Conservation (phyloP, 371 early-diverging fungal genomes). For the Rhizomucor miehei region DNA sequence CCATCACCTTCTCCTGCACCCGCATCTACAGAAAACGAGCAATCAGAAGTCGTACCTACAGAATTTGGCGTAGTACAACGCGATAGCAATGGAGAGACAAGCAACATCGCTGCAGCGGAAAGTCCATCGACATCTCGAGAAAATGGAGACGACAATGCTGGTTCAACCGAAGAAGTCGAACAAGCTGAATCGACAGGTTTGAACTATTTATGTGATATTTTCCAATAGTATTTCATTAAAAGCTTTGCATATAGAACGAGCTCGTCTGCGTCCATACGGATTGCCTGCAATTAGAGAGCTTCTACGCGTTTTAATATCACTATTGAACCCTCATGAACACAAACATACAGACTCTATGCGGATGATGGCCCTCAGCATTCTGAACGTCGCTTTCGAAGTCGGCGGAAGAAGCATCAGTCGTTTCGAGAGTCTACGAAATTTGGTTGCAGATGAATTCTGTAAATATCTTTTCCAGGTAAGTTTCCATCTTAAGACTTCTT, state of each 20-base stretch:
- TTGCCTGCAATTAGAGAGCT: constrained; percentile 87
- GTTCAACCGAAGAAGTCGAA: not conserved
- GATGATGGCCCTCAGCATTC: constrained; percentile 77
- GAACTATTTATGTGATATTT: not conserved
- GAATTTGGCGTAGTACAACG: constrained; percentile 8
- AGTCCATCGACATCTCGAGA: constrained; percentile 3
- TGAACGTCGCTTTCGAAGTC: constrained; percentile 80
- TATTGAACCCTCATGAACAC: constrained; percentile 87
- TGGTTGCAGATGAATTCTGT: constrained; percentile 85
- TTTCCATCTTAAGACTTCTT: too few species aligned
- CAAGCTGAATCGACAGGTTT: not conserved
- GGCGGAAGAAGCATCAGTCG: constrained; percentile 78
- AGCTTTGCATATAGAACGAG: not conserved
- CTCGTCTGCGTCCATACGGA: constrained; percentile 61
- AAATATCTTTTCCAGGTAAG: constrained; percentile 80
- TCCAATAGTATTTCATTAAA: not conserved
- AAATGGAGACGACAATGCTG: constrained; percentile 2
- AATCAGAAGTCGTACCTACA: constrained; percentile 1
- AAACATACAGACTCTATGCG: constrained; percentile 94
- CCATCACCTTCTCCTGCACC: constrained; percentile 25
- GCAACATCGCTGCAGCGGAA: constrained; percentile 2
- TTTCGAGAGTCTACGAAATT: constrained; percentile 61
- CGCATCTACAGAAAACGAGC: not conserved
- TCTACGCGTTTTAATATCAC: constrained; percentile 83
- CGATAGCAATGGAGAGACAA: constrained; percentile 4